Percentiles rank a stretch among this genome's conserved stretches.
phyloP scores from a whole-genome alignment of 345 rosid genomes.

The Rhodamnia argentea region DNA sequence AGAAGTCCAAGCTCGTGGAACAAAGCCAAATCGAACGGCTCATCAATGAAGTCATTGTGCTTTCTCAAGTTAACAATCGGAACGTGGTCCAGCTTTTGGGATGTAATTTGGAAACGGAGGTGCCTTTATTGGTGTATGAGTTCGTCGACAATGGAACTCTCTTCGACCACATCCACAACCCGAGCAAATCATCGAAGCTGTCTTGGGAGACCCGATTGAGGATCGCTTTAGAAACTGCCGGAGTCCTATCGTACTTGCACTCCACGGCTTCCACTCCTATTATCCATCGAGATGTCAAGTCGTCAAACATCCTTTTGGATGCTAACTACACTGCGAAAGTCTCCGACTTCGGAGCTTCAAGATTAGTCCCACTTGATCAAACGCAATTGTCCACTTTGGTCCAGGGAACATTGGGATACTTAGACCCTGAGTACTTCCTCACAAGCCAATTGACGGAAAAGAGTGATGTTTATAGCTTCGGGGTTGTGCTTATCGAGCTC shows the following conservation, averaged over 20 bases:
- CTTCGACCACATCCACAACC: constrained; percentile 19
- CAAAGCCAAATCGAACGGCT: constrained; percentile 25
- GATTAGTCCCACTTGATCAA: constrained; percentile 26
- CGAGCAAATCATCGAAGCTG: neutral
- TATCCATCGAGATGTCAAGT: constrained; percentile 30
- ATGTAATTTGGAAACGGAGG: constrained; percentile 30
- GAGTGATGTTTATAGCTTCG: constrained; percentile 43
- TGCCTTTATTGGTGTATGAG: constrained; percentile 34
- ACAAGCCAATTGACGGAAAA: too few species aligned
- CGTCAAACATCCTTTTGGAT: constrained; percentile 29
- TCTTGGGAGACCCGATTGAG: constrained; percentile 24
- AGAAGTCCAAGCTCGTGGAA: constrained; percentile 24
- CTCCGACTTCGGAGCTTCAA: constrained; percentile 36
- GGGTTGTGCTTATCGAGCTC: constrained; percentile 28
- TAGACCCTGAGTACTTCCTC: constrained; percentile 31
- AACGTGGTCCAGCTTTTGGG: constrained; percentile 37
- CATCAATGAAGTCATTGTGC: constrained; percentile 29
- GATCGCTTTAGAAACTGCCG: constrained; percentile 18
- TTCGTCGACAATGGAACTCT: constrained; percentile 29
- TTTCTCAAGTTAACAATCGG: constrained; percentile 30
- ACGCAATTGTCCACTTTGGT: constrained; percentile 28
- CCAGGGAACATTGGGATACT: constrained; percentile 33
- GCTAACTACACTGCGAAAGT: constrained; percentile 19
- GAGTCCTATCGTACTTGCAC: constrained; percentile 27
- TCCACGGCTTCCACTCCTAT: constrained; percentile 18